Percentiles rank a stretch among this genome's conserved stretches.
These are phyloP conservation scores for Volutella citrinella DNA, from an alignment of 2,329 filamentous ascomycete species.

Conservation along the genomic window DNA sequence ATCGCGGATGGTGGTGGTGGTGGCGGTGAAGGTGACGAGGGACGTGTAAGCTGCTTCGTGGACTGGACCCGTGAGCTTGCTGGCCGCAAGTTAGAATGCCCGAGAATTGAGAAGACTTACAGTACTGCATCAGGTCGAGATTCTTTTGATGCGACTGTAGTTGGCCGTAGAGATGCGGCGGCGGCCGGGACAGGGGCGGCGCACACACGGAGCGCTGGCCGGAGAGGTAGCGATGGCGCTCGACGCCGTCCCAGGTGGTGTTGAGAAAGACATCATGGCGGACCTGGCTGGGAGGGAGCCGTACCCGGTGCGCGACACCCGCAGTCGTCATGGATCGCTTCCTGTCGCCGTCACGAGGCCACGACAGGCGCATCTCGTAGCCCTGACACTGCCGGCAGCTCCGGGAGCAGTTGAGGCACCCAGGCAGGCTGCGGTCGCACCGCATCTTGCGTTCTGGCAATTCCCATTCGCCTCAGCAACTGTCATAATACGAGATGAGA, in stretches of 20 bases:
- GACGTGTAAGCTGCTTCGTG: conserved; percentile 9
- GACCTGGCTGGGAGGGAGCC: not conserved
- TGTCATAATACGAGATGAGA: conserved; percentile 1
- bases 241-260: conserved; percentile 13
- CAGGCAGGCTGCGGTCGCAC: conserved; percentile 14
- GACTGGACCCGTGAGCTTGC: conserved; percentile 8
- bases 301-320: not conserved
- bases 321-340: conserved; percentile 8
- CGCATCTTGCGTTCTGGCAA: conserved; percentile 18
- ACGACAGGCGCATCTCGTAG: conserved; percentile 16
- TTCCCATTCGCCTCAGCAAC: too few species aligned
- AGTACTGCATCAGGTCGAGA: conserved; percentile 12
- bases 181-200: fast-evolving
- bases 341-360: conserved; percentile 13
- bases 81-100: not conserved
- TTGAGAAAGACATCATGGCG: conserved; percentile 18
- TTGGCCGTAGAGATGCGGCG: not conserved
- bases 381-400: conserved; percentile 9
- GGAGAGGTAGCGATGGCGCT: not conserved
- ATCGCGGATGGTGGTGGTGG: conserved; percentile 10
- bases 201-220: not conserved
- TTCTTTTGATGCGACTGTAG: conserved; percentile 2
- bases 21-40: conserved; percentile 9
- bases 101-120: conserved; percentile 3
- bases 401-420: conserved; percentile 10